These are phyloP conservation scores for Metschnikowia koreensis DNA, from an alignment of 805 yeast genomes.

Conservation along the genomic window DNA sequence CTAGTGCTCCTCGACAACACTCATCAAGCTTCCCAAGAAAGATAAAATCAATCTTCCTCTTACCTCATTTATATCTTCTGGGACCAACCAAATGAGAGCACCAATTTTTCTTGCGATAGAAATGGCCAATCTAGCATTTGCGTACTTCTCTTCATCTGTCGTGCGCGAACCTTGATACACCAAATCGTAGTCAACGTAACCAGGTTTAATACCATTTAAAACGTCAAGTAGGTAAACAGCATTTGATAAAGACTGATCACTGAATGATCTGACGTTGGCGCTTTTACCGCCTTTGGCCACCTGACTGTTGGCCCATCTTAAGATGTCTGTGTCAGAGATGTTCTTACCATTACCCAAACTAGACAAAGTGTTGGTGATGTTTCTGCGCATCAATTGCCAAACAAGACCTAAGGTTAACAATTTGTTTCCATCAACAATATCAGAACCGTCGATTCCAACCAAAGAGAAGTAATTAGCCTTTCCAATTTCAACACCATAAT, in stretches of 20 bases:
- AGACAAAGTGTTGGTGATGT: slow-evolving; percentile 80
- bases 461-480: slow-evolving; percentile 88
- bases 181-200: slow-evolving; percentile 93
- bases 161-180: slow-evolving; percentile 70
- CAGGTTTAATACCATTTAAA: slow-evolving; percentile 91
- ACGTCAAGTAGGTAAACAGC: slow-evolving; percentile 87
- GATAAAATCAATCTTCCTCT: slow-evolving; percentile 91
- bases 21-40: slow-evolving; percentile 93
- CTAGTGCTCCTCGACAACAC: slow-evolving; percentile 22
- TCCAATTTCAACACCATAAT: slow-evolving; percentile 96
- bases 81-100: slow-evolving; percentile 98
- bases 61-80: slow-evolving; percentile 97
- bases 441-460: slow-evolving; percentile 98
- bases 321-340: slow-evolving; percentile 78
- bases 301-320: slow-evolving; percentile 90
- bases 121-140: slow-evolving; percentile 94
- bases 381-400: slow-evolving; percentile 98
- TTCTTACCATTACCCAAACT: slow-evolving; percentile 68
- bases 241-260: slow-evolving; percentile 70
- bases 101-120: slow-evolving; percentile 98
- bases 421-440: slow-evolving; percentile 90
- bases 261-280: slow-evolving; percentile 74
- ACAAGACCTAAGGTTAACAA: slow-evolving; percentile 87
- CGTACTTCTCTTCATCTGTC: slow-evolving; percentile 77
- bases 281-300: slow-evolving; percentile 82